phyloP scores from a whole-genome alignment of 2,329 filamentous ascomycete genomes.

The Verticillium longisporum region DNA sequence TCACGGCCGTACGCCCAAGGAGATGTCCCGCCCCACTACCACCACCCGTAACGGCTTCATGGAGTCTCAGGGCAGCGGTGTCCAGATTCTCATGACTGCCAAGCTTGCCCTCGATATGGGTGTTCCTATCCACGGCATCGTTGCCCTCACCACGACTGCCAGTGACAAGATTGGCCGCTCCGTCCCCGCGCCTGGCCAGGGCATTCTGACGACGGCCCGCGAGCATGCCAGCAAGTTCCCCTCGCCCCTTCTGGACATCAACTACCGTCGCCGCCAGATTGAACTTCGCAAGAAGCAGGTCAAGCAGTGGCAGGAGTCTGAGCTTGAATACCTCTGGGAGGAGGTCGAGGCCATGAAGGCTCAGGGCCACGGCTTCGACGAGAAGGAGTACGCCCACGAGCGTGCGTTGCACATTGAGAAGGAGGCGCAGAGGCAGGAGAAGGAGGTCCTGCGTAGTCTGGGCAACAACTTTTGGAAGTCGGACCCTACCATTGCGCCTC shows the following conservation, averaged over 20 bases:
- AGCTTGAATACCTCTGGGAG: constrained; percentile 86
- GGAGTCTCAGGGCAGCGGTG: constrained; percentile 97
- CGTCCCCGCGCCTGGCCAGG: constrained; percentile 91
- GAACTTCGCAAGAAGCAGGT: constrained; percentile 91
- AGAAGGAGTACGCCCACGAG: constrained; percentile 78
- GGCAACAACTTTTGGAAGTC: constrained; percentile 99
- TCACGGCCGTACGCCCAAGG: constrained; percentile 87
- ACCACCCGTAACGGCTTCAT: constrained; percentile 98
- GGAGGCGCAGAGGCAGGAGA: constrained; percentile 81
- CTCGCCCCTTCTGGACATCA: constrained; percentile 92
- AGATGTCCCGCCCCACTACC: constrained; percentile 97
- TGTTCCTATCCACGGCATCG: constrained; percentile 91
- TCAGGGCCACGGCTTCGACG: constrained; percentile 66
- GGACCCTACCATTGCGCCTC: constrained; percentile 85
- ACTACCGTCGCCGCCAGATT: constrained; percentile 92
- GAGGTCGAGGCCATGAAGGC: constrained; percentile 88
- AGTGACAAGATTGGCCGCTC: constrained; percentile 99
- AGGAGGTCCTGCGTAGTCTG: constrained; percentile 84
- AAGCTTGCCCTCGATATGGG: constrained; percentile 96
- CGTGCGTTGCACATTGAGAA: constrained; percentile 80
- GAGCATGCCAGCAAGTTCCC: constrained; percentile 89
- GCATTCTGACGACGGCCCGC: constrained; percentile 91
- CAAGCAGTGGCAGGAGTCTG: constrained; percentile 92
- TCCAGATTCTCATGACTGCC: constrained; percentile 98
- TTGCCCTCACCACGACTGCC: constrained; percentile 89